Conservation (phyloP, 2,329 filamentous ascomycete species). For the Sphaerulina musiva region DNA sequence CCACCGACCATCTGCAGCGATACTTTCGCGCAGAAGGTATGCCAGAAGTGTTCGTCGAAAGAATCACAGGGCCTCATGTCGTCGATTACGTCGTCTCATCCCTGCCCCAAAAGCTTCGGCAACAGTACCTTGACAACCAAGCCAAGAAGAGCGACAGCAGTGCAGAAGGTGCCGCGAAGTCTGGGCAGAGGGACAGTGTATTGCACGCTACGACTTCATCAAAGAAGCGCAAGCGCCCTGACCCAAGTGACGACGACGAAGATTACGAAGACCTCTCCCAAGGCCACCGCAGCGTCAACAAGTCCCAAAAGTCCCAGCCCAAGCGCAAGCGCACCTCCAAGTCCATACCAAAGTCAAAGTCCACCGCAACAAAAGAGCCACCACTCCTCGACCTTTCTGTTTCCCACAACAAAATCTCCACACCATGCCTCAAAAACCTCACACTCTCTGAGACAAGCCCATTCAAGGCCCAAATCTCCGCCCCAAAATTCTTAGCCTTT, state of each 20-base stretch:
- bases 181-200: background rate
- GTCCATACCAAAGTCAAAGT: too few relatives aligned
- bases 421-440: background rate
- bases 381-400: background rate
- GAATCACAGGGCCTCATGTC: background rate
- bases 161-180: background rate
- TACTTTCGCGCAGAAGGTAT: background rate
- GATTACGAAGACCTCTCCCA: background rate
- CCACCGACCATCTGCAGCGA: background rate
- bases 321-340: too few relatives aligned
- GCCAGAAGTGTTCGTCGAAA: background rate
- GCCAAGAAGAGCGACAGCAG: background rate
- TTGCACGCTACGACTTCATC: background rate
- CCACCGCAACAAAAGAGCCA: too few relatives aligned
- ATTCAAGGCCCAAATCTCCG: constrained; percentile 2
- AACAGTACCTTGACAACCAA: background rate
- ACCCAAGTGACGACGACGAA: background rate
- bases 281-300: background rate
- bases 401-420: constrained; percentile 1
- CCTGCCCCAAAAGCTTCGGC: background rate
- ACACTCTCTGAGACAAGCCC: background rate
- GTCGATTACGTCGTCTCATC: background rate
- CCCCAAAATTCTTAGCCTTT: background rate
- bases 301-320: too few relatives aligned
- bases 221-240: background rate